Evolutionary conservation across 495 filamentous ascomycete genomes (phyloP), one percentile per base, ranked within the genome.

Genomic region (Beverwykella pulmonaria): DNA sequence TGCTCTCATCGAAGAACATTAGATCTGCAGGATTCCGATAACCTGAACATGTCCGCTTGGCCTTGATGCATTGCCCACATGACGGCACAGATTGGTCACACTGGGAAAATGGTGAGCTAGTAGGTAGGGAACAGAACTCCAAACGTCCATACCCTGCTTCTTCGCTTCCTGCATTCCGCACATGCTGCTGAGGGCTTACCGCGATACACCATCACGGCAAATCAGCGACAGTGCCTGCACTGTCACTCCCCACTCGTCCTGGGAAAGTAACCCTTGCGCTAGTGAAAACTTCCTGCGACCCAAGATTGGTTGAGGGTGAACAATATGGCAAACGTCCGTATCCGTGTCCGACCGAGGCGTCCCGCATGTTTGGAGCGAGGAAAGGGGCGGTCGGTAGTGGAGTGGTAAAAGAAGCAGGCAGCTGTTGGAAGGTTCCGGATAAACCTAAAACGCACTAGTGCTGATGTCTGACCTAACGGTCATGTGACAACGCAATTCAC

Each of bases 361-460:
- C 71, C 71, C 1, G 62, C 64, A 41, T 71, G 65, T 34, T 58
- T 58, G 32, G 54, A 54, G n/a, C 69, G 68, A n/a, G n/a, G n/a
- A 53, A 73, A 71, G 44, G 71, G 71, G 30, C 60, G 55, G 32
- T 60, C 59, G 6, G 71, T 64, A 49, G 71, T 73, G 29, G 30
- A 30, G 15, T 71, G 64, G 41, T 71, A 12, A 12, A 12, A 5
- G 32, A 34, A 5, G 32, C 5, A 34, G 32, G 12, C 32, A 34
- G 32, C 32, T 34, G 32, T 5, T 6, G 32, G 32, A 34, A 34
- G 32, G 32, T 6, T 34, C 12, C 12, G 32, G 5, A 34, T 34
- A 6, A 34, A 12, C 32, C 32, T 34, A 12, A 34, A 34, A 34
- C 12, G 12, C 6, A 34, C 32, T 34, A 34, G 32, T 34, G 32